phyloP scores from a whole-genome alignment of 108 stramenopile species.

The Aurantiochytrium sp. region DNA sequence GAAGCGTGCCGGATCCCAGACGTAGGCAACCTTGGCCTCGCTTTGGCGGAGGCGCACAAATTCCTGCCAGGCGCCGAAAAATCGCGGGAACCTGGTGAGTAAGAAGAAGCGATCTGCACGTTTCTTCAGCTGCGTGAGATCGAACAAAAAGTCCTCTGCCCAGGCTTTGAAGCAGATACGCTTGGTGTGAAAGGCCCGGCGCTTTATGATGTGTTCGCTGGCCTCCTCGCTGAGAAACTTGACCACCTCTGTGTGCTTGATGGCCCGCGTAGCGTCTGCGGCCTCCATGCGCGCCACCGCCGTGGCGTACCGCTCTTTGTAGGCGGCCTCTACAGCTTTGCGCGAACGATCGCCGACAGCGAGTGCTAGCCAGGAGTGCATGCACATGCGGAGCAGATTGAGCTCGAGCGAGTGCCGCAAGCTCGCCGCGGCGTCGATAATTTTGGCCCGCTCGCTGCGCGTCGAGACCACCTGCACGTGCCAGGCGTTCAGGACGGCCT shows the following conservation, averaged over 20 bases:
- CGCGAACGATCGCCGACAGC: background rate
- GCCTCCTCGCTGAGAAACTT: background rate
- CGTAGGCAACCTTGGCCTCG: slow-evolving; percentile 3
- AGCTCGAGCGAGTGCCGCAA: background rate
- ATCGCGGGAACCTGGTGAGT: background rate
- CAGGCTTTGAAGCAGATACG: background rate
- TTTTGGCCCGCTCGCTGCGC: background rate
- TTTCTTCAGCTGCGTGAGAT: background rate
- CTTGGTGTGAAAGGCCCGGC: background rate
- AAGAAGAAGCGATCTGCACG: slow-evolving; percentile 4
- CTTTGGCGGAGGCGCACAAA: background rate
- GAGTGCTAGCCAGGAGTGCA: background rate
- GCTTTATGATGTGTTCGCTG: background rate
- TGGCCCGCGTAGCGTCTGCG: background rate
- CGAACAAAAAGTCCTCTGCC: background rate
- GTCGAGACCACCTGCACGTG: background rate
- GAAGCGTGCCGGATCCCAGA: background rate
- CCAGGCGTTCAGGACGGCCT: background rate
- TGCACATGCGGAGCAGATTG: background rate
- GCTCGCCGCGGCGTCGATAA: background rate
- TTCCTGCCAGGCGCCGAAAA: background rate
- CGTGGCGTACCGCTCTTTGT: background rate
- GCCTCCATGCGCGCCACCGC: background rate
- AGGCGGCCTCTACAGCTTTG: background rate
- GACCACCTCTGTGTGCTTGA: background rate